Evolutionary conservation across 768 basidiomycete genomes (phyloP).

Genomic region (Leccinellum luteum): DNA sequence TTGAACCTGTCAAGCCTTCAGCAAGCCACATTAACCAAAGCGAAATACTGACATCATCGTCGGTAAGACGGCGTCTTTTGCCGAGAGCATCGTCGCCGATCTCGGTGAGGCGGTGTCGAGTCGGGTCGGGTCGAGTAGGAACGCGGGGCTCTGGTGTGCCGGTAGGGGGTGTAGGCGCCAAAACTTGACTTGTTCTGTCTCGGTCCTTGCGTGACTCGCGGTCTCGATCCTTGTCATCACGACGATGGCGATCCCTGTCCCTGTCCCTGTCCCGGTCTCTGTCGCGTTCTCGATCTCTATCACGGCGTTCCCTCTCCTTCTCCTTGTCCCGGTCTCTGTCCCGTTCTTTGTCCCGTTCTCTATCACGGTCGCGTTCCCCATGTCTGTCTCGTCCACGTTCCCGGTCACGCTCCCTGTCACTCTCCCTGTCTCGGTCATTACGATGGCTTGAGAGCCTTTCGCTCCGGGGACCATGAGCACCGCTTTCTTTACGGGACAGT

Average conservation of each 20-base stretch:
- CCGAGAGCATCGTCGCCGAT: constrained; percentile 64
- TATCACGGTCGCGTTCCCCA: constrained; percentile 47
- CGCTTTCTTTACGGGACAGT: constrained; percentile 40
- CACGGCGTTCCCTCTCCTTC: constrained; percentile 38
- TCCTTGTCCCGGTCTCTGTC: constrained; percentile 39
- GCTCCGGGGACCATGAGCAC: constrained; percentile 51
- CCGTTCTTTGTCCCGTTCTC: constrained; percentile 43
- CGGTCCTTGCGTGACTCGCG: constrained; percentile 62
- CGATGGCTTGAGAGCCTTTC: constrained; percentile 49
- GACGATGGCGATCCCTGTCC: constrained; percentile 48
- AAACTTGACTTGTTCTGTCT: constrained; percentile 38
- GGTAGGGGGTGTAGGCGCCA: constrained; percentile 30
- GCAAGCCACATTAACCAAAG: constrained; percentile 1
- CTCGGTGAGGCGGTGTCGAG: constrained; percentile 50
- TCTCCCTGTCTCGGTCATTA: constrained; percentile 41
- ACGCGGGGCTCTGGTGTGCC: constrained; percentile 51
- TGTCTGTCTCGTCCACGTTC: constrained; percentile 47
- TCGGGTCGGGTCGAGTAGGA: constrained; percentile 57
- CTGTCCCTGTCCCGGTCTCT: constrained; percentile 43
- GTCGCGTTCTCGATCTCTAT: constrained; percentile 48
- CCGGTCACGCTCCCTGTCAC: constrained; percentile 47
- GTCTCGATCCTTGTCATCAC: constrained; percentile 65
- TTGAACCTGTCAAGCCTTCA: constrained; percentile 39
- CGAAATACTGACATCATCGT: constrained; percentile 64
- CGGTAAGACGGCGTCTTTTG: constrained; percentile 64